Conservation (phyloP, 352 stramenopile species). For the Nothophytophthora sp. region DNA sequence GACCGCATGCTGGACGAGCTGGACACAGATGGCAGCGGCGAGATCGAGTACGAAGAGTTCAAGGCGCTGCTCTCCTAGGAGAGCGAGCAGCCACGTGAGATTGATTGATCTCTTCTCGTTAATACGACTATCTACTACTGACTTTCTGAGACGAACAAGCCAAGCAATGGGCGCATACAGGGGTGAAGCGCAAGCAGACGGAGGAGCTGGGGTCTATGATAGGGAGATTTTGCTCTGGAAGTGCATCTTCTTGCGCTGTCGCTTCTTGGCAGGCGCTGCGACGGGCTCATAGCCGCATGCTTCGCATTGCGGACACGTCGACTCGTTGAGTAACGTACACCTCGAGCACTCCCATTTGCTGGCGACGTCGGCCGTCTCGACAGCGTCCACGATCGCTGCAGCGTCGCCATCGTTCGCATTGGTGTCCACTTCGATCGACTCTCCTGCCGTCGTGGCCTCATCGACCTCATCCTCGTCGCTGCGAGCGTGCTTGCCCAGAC, state of each 20-base stretch:
- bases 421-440: conserved; percentile 10
- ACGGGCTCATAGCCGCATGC: conserved; percentile 61
- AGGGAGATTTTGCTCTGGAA: conserved; percentile 82
- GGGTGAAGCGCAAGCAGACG: too few relatives aligned
- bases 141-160: too few relatives aligned
- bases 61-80: conserved; percentile 88
- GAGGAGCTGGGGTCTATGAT: conserved; percentile 37
- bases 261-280: conserved; percentile 45
- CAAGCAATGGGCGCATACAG: too few relatives aligned
- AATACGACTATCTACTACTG: too few relatives aligned
- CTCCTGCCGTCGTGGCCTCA: conserved; percentile 21
- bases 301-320: conserved; percentile 49
- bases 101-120: too few relatives aligned
- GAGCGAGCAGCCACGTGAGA: not conserved
- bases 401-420: conserved; percentile 11
- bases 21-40: conserved; percentile 92
- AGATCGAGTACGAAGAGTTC: conserved; percentile 98
- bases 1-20: conserved; percentile 96
- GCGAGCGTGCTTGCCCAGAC: conserved; percentile 32
- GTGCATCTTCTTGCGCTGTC: conserved; percentile 67
- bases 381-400: not conserved
- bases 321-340: conserved; percentile 82
- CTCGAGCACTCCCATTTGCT: conserved; percentile 71
- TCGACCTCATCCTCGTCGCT: conserved; percentile 26
- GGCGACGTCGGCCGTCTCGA: conserved; percentile 11